These are phyloP conservation scores for Avena atlantica DNA, from an alignment of 176 grass and related monocot species.

Conservation along the genomic window DNA sequence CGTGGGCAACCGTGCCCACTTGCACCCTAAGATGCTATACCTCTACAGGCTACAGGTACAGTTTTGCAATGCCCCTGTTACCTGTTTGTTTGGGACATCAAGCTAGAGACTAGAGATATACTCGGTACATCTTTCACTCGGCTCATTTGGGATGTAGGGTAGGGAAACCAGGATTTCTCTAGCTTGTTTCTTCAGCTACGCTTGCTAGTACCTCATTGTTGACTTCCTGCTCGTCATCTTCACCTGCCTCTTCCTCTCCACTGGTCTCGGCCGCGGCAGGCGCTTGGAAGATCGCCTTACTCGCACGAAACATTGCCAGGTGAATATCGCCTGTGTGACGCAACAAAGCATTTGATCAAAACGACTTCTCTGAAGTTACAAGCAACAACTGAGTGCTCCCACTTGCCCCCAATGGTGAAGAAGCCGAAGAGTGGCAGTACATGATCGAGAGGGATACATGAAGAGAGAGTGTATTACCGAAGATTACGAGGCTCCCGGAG, in stretches of 20 bases:
- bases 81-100: background rate
- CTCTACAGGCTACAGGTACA: background rate
- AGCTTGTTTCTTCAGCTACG: conserved; percentile 40
- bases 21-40: background rate
- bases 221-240: conserved; percentile 25
- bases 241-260: conserved; percentile 15
- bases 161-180: background rate
- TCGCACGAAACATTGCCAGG: conserved; percentile 74
- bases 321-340: conserved; percentile 58
- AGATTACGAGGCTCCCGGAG: conserved; percentile 63
- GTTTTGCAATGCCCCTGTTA: background rate
- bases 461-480: conserved; percentile 44
- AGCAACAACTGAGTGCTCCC: no score
- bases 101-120: background rate
- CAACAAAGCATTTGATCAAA: background rate
- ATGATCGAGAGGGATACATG: background rate
- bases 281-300: conserved; percentile 46
- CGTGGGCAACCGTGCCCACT: no score
- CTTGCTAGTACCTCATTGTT: conserved; percentile 35
- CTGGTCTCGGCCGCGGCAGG: background rate
- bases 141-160: background rate
- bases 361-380: background rate
- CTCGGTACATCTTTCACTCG: background rate
- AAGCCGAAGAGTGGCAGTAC: background rate
- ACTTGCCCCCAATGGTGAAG: no score